Evolutionary conservation across 2,329 filamentous ascomycete genomes (phyloP), one percentile per base, ranked within the genome.

Genomic region (Fusarium decemcellulare): DNA sequence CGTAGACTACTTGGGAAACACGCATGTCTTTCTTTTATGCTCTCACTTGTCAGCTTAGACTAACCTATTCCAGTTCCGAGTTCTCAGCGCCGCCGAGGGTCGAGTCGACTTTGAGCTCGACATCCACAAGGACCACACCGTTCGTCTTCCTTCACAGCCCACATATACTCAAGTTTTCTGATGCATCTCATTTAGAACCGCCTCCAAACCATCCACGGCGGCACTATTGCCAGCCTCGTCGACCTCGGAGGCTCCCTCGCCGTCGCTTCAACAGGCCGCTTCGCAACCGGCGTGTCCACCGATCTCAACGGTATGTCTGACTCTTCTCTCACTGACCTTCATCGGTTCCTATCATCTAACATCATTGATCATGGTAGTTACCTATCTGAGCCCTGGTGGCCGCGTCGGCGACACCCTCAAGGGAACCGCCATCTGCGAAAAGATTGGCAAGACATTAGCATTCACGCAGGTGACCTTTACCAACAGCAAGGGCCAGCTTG

Each of bases 201-300:
- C 2, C 83, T 95, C 0, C 87, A 90, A 56, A 94, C 91, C 37
- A 86, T 95, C 30, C 93, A 95, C 73, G 93, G 93, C 16, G 93
- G 93, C 5, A 93, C 92, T 0, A 90, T 95, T 30, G 93, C 93
- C 5, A 92, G 90, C 76, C 90, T 95, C 81, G 90, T 91, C 30
- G 90, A 91, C 65, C 81, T 91, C 0, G 89, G 89, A 11, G 89
- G 89, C 14, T 91, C 89, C 0, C 82, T 91, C 4, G 90, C 89
- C 10, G 88, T 91, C 4, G 89, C 89, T 1, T 91, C 90, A 2
- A 89, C 86, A 67, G 89, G 89, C 0, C 80, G 89, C 2, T 91
- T 87, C 71, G 83, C 85, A 16, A 91, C 89, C 0, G 89, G 89
- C 11, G 89, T 91, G 5, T 89, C 89, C 3, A 91, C 89, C 0